Evolutionary conservation across 2,329 filamentous ascomycete species (phyloP), one percentile per base, ranked within the genome.

Genomic region (Grosmannia penicillata): DNA sequence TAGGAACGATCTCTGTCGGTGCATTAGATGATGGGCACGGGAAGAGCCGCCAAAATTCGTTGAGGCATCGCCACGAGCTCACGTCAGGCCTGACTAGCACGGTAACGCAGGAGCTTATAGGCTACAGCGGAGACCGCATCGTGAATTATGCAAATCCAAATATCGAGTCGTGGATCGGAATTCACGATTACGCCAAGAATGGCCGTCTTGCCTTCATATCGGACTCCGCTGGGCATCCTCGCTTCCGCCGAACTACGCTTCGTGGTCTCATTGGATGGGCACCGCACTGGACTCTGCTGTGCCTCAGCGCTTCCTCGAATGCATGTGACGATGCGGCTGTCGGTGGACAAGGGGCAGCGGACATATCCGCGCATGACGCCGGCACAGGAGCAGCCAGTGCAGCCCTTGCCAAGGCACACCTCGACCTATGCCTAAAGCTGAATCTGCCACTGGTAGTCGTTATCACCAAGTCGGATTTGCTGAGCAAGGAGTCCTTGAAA

Each of bases 31-130:
- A 96, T 55, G 89, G 89, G 0, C 71, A 87, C 45, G 91, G 91
- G 0, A 91, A 86, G 53, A 93, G 85, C 53, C 75, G 91, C 38
- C 65, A 95, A 21, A 89, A 83, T 50, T 68, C 96, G 36, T 65
- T 98, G 23, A 94, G 86, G 54, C 91, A 98, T 57, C 77, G 83
- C 10, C 91, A 98, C 53, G 91, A 98, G 55, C 82, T 96, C 41
- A 79, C 72, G 4, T 93, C 89, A 3, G 91, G 91, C 1, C 70
- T 94, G 45, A 98, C 91, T 2, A 95, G 86, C 53, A 96, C 89
- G 6, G 80, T 98, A 32, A 84, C 91, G 0, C 89, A 95, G 51
- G 91, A 96, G 55, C 66, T 98, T 9, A 72, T 98, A 44, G 91
- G 91, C 8, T 98, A 96, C 54, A 68, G 70, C 30, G 60, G 65